These are phyloP conservation scores for Saturnispora sekii DNA, from an alignment of 805 yeast genomes.

Conservation along the genomic window DNA sequence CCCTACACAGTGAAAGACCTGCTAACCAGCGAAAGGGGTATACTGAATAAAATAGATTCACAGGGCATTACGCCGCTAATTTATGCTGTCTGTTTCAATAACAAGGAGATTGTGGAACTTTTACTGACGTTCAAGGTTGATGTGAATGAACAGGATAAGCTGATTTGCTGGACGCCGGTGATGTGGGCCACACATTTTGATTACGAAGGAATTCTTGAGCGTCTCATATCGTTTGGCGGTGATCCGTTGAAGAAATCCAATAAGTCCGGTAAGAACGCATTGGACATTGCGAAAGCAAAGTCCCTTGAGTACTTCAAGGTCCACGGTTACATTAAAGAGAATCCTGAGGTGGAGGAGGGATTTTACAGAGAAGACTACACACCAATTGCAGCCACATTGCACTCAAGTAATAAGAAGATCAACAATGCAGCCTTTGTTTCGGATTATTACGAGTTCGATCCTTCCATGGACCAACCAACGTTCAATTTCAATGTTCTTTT, in stretches of 20 bases:
- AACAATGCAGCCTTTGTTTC: slow-evolving; percentile 21
- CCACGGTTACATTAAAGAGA: slow-evolving; percentile 33
- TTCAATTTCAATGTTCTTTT: slow-evolving; percentile 50
- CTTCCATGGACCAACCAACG: slow-evolving; percentile 24
- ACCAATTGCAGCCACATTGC: slow-evolving; percentile 10
- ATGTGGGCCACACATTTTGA: slow-evolving; percentile 81
- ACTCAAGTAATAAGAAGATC: not conserved
- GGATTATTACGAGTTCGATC: slow-evolving; percentile 28
- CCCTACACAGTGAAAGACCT: slow-evolving; percentile 21
- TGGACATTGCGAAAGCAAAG: slow-evolving; percentile 47
- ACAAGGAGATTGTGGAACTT: slow-evolving; percentile 39
- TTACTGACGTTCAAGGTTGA: slow-evolving; percentile 35
- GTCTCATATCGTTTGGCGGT: slow-evolving; percentile 54
- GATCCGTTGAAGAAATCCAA: slow-evolving; percentile 37
- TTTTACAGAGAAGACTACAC: slow-evolving; percentile 8
- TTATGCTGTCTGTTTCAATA: slow-evolving; percentile 47
- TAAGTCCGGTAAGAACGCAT: slow-evolving; percentile 38
- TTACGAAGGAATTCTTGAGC: slow-evolving; percentile 43
- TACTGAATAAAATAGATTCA: slow-evolving; percentile 24
- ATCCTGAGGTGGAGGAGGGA: slow-evolving; percentile 5
- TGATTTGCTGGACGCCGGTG: slow-evolving; percentile 53
- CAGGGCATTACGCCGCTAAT: slow-evolving; percentile 40
- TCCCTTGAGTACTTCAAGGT: slow-evolving; percentile 48
- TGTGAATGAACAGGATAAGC: slow-evolving; percentile 40
- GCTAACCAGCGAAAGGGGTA: slow-evolving; percentile 13